Evolutionary conservation across 495 filamentous ascomycete genomes (phyloP).

Genomic region (Saxispiralis lemnorum): DNA sequence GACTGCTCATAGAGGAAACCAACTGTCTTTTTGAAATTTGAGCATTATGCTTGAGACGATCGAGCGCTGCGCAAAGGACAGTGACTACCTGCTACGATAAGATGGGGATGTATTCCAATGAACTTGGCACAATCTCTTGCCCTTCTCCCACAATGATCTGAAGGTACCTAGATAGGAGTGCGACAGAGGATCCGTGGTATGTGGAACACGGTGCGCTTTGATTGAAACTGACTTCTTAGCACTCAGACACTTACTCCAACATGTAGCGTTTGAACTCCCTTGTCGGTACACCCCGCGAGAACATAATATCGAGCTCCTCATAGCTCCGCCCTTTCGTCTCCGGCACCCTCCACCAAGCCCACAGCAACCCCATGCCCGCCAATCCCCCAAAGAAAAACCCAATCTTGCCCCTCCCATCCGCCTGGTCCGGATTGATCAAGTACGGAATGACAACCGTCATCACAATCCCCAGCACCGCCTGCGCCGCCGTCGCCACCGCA

Average conservation of each 20-base stretch:
- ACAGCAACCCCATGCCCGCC: conserved; percentile 24
- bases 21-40: neutral
- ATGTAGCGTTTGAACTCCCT: conserved; percentile 12
- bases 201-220: neutral
- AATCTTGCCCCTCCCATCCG: conserved; percentile 45
- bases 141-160: neutral
- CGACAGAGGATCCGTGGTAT: neutral
- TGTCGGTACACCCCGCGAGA: conserved; percentile 9
- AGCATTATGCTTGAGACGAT: neutral
- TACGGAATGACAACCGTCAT: conserved; percentile 47
- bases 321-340: conserved; percentile 43
- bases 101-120: neutral
- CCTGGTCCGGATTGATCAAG: conserved; percentile 48
- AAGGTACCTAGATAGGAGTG: neutral
- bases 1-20: neutral
- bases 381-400: conserved; percentile 51
- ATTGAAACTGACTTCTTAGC: neutral
- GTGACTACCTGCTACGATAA: neutral
- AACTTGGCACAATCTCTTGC: neutral
- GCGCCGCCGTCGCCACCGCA: conserved; percentile 41
- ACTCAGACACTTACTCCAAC: conserved; percentile 9
- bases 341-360: conserved; percentile 39
- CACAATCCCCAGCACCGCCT: conserved; percentile 39
- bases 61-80: neutral
- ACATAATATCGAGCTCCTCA: conserved; percentile 31